Conservation (phyloP, 2,329 filamentous ascomycete species). For the Cladophialophora psammophila region DNA sequence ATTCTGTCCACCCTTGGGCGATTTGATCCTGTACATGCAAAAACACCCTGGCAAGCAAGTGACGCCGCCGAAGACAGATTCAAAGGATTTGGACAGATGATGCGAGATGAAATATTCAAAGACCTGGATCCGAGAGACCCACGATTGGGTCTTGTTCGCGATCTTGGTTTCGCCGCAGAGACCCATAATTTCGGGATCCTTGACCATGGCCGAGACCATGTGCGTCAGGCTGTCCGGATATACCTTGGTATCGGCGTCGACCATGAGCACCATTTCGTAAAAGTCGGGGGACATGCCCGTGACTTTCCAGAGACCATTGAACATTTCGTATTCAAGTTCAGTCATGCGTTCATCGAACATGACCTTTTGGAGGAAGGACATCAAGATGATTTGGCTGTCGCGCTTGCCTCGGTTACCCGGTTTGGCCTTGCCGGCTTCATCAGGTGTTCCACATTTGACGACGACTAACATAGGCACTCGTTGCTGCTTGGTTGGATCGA, state of each 20-base stretch:
- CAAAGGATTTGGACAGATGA: constrained; percentile 95
- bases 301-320: constrained; percentile 98
- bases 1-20: constrained; percentile 96
- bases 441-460: constrained; percentile 93
- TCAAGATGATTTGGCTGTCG: constrained; percentile 98
- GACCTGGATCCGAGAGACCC: constrained; percentile 98
- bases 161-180: constrained; percentile 99
- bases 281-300: constrained; percentile 98
- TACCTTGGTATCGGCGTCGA: constrained; percentile 98
- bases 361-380: constrained; percentile 99
- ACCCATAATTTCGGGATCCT: constrained; percentile 98
- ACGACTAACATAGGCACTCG: constrained; percentile 97
- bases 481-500: constrained; percentile 88
- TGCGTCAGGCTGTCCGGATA: constrained; percentile 98
- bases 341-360: constrained; percentile 99
- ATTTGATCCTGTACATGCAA: constrained; percentile 99
- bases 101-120: constrained; percentile 98
- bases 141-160: constrained; percentile 93
- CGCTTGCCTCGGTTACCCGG: constrained; percentile 98
- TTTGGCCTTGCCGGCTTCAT: constrained; percentile 80
- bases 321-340: constrained; percentile 98
- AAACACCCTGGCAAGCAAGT: constrained; percentile 98
- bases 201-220: constrained; percentile 99
- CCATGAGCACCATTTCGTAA: constrained; percentile 98
- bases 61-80: constrained; percentile 98